A percentile compares a stretch with the other conserved stretches of the same genome.
These are phyloP conservation scores for Termitomyces sp. DNA, from an alignment of 768 basidiomycete species.

Conservation along the genomic window DNA sequence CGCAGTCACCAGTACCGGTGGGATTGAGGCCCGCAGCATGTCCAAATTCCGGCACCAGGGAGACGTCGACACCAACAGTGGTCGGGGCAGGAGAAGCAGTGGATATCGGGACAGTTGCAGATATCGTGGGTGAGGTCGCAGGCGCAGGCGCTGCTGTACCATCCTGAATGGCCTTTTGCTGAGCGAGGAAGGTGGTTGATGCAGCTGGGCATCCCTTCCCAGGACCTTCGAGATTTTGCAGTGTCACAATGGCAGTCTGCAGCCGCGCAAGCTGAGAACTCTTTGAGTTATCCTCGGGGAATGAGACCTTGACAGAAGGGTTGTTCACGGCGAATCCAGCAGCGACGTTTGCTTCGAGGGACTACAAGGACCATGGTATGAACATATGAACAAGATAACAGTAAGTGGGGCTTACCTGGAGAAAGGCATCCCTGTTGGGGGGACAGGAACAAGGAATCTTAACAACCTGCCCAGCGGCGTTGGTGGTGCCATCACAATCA, in stretches of 20 bases:
- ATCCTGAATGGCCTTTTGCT: conserved; percentile 31
- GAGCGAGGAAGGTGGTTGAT: conserved; percentile 56
- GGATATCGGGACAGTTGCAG: conserved; percentile 19
- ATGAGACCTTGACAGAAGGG: conserved; percentile 52
- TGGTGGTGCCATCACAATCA: conserved; percentile 61
- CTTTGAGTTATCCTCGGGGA: conserved; percentile 56
- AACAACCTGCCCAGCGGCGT: conserved; percentile 49
- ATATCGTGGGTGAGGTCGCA: conserved; percentile 11
- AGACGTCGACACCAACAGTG: conserved; percentile 41
- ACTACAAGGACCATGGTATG: conserved; percentile 12
- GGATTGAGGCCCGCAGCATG: conserved; percentile 54
- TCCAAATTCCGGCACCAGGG: conserved; percentile 57
- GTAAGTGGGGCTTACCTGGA: conserved; percentile 34
- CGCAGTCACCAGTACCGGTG: conserved; percentile 67
- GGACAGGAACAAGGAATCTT: conserved; percentile 66
- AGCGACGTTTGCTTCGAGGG: conserved; percentile 49
- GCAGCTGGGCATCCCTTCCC: conserved; percentile 66
- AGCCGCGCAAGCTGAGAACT: conserved; percentile 51
- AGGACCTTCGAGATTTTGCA: conserved; percentile 67
- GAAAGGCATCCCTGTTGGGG: conserved; percentile 46
- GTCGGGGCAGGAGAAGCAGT: conserved; percentile 17
- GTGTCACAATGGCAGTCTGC: conserved; percentile 53
- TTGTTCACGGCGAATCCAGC: conserved; percentile 66
- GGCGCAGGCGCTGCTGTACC: conserved; percentile 20
- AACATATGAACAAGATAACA: neutral